phyloP scores from a whole-genome alignment of 192 early-diverging fungal species.

The Entrophospora sp. region DNA sequence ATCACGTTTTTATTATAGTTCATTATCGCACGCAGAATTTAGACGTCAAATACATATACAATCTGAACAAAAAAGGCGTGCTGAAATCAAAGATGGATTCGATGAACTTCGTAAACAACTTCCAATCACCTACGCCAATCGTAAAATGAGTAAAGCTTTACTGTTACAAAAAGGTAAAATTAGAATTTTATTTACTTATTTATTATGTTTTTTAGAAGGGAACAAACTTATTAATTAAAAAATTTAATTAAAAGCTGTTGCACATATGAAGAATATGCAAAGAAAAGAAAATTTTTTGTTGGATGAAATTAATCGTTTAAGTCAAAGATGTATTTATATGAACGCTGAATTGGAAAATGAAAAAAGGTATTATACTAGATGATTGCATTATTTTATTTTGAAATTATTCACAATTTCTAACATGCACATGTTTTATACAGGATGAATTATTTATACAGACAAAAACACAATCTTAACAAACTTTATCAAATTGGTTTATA shows the following conservation, averaged over 20 bases:
- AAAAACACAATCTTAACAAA: constrained; percentile 18
- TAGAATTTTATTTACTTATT: not conserved
- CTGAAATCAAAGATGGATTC: constrained; percentile 39
- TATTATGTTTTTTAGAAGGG: not conserved
- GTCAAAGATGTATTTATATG: constrained; percentile 1
- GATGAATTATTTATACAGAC: constrained; percentile 11
- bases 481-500: constrained; percentile 11
- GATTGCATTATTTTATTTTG: too few species aligned
- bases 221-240: not conserved
- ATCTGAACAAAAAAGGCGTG: constrained; percentile 38
- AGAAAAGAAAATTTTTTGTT: not conserved
- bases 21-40: constrained; percentile 26
- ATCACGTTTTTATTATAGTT: not conserved
- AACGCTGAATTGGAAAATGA: constrained; percentile 10
- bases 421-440: not conserved
- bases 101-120: constrained; percentile 38
- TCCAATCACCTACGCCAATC: constrained; percentile 26
- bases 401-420: too few species aligned
- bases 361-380: constrained; percentile 9
- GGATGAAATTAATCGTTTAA: constrained; percentile 8
- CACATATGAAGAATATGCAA: constrained; percentile 36
- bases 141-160: constrained; percentile 37
- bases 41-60: constrained; percentile 39
- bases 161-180: constrained; percentile 30
- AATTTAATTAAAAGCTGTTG: constrained; percentile 27